phyloP scores from a whole-genome alignment of 2,329 filamentous ascomycete genomes.

The Passalora sequoiae region DNA sequence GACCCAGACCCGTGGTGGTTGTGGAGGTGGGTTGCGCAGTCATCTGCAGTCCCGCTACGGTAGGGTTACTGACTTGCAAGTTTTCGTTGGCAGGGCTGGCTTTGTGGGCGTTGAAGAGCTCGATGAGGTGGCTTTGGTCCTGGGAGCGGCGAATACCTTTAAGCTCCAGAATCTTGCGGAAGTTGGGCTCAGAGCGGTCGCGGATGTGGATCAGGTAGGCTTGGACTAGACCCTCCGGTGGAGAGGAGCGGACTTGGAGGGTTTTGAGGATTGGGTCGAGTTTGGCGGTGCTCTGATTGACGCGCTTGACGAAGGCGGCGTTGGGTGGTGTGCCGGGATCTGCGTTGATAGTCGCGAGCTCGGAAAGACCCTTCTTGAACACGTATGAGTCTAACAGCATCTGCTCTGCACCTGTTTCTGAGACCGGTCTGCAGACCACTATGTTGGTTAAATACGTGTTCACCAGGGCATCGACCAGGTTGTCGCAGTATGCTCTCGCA shows the following conservation, averaged over 20 bases:
- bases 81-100: constrained; percentile 61
- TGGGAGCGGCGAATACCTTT: constrained; percentile 79
- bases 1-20: constrained; percentile 19
- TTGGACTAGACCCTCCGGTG: constrained; percentile 89
- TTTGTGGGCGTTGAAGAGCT: constrained; percentile 85
- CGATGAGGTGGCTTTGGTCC: constrained; percentile 76
- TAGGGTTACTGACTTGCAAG: constrained; percentile 60
- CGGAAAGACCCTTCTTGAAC: constrained; percentile 71
- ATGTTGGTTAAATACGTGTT: constrained; percentile 76
- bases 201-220: constrained; percentile 96
- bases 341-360: constrained; percentile 59
- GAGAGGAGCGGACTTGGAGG: constrained; percentile 84
- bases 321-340: constrained; percentile 51
- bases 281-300: constrained; percentile 75
- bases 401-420: constrained; percentile 92
- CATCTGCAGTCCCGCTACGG: constrained; percentile 62
- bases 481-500: constrained; percentile 88
- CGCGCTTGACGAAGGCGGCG: constrained; percentile 73
- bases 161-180: constrained; percentile 90
- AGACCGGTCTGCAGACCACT: constrained; percentile 83
- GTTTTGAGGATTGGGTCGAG: constrained; percentile 94
- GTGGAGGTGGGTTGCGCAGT: constrained; percentile 36
- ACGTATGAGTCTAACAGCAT: constrained; percentile 96
- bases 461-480: constrained; percentile 83
- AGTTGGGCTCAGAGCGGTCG: constrained; percentile 89